A percentile compares a stretch with the other conserved stretches of the same genome.
Conservation (phyloP, 345 rosid genomes). For the Gossypium thurberi region DNA sequence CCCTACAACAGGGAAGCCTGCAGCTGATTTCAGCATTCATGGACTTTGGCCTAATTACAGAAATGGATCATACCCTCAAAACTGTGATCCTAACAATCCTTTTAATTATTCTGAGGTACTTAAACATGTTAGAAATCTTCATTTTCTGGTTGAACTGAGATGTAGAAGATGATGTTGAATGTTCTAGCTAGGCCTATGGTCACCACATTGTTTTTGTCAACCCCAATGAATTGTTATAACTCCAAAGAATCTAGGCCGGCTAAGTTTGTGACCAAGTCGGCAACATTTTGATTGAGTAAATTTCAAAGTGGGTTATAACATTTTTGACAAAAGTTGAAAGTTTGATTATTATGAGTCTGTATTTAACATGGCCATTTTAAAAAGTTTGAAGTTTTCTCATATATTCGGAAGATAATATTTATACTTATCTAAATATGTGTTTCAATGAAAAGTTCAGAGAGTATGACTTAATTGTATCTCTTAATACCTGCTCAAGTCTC, state of each 20-base stretch:
- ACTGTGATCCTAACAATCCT: slow-evolving; percentile 44
- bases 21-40: slow-evolving; percentile 73
- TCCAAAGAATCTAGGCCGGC: background rate
- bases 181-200: background rate
- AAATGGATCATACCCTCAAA: slow-evolving; percentile 57
- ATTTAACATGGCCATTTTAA: too few species aligned
- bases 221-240: background rate
- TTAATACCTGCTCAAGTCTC: background rate
- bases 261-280: background rate
- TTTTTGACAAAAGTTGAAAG: background rate
- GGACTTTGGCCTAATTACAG: slow-evolving; percentile 93
- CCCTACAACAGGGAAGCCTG: slow-evolving; percentile 78
- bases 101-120: slow-evolving; percentile 55
- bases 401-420: background rate
- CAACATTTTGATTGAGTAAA: background rate
- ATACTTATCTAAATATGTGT: background rate
- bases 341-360: background rate
- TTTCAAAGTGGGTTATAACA: background rate
- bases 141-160: background rate
- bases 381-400: background rate
- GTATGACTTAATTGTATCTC: background rate
- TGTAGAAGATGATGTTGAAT: background rate
- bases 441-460: background rate
- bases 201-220: background rate
- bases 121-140: background rate